phyloP scores from a whole-genome alignment of 352 stramenopile species.

The Phytophthora sp. region DNA sequence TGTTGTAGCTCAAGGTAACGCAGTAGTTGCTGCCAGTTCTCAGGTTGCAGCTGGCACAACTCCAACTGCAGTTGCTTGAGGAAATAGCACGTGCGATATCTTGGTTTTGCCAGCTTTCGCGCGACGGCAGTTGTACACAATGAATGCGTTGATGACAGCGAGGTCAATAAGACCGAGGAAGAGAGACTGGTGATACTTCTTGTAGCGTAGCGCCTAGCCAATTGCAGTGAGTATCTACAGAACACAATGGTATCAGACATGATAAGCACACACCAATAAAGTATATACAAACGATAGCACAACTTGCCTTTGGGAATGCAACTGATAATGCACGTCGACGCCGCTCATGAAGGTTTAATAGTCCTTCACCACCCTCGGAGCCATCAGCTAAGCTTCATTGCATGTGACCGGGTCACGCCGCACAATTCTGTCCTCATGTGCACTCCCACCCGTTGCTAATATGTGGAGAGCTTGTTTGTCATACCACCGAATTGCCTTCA shows the following conservation, averaged over 20 bases:
- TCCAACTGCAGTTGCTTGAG: not conserved
- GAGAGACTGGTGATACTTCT: not conserved
- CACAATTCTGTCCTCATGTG: not conserved
- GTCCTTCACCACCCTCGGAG: not conserved
- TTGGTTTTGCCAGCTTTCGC: not conserved
- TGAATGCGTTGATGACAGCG: not conserved
- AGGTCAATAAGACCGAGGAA: not conserved
- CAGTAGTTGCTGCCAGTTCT: not conserved
- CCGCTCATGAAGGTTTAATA: not conserved
- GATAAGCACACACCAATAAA: not conserved
- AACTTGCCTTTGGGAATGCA: not conserved
- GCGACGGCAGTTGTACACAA: not conserved
- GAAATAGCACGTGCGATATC: not conserved
- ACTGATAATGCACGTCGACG: not conserved
- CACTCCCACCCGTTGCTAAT: not conserved
- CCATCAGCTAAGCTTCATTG: not conserved
- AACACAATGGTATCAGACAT: not conserved
- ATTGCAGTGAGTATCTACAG: not conserved
- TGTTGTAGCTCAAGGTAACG: not conserved
- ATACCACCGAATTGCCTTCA: conserved; percentile 1
- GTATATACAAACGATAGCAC: not conserved
- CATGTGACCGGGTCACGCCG: not conserved
- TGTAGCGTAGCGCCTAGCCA: not conserved
- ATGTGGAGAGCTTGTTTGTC: not conserved
- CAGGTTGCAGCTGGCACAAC: not conserved